Evolutionary conservation across 495 filamentous ascomycete genomes (phyloP), one percentile per base, ranked within the genome.

Genomic region (Recurvomyces mirabilis): DNA sequence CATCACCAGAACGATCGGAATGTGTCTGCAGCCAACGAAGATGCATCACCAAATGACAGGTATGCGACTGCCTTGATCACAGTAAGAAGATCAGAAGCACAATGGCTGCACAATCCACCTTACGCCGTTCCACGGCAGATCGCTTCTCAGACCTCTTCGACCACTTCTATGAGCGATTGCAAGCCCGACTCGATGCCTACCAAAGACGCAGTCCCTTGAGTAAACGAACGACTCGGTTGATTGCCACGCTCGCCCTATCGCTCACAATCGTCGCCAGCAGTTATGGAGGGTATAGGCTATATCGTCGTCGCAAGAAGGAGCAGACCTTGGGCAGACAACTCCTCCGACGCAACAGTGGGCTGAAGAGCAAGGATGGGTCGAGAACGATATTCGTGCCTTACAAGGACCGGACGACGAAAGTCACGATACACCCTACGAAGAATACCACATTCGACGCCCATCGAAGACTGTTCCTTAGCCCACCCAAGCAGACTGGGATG

Each of bases 361-460:
- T 96, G 41, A 72, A 81, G 51, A 84, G 87, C 43, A 94, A 93
- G 64, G 91, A 96, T 69, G 93, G 93, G 25, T 87, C 85, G 10
- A 73, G 93, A 38, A 87, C 83, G 9, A 88, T 99, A 45, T 94
- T 87, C 58, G 91, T 99, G 24, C 87, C 89, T 4, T 94, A 96
- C 62, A 83, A 80, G 49, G 75, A 79, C 30, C 60, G 69, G 31
- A 91, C 87, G 5, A 82, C 87, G 24, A 93, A 93, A 61, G 88
- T 99, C 26, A 79, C 80, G 39, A 94, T 99, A 38, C 72, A 84
- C 56, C 81, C 81, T n/a, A 99, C 93, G 7, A 95, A 94, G 61
- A 73, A 77, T 6, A 82, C 84, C 19, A 95, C 93, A 4, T 99
- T 95, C 61, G 87, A 96, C 70, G 93, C 93, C 23, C 93, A 99